A percentile compares a stretch with the other conserved stretches of the same genome.
Conservation (phyloP, 495 filamentous ascomycete species). For the Emericellopsis terricola region DNA sequence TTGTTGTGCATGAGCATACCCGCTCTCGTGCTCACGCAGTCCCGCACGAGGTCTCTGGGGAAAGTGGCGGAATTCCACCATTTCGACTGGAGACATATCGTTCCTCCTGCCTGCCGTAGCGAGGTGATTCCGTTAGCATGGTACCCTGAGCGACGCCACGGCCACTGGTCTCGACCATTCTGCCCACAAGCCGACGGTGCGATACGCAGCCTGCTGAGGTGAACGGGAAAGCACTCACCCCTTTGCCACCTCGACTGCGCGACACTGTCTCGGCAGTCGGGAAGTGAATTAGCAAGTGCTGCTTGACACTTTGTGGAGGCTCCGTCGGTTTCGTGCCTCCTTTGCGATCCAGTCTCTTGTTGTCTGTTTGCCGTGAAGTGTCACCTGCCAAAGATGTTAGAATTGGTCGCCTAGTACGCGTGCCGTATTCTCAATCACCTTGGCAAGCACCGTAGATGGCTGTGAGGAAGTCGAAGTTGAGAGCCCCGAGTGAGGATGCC, state of each 20-base stretch:
- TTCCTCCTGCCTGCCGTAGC: slow-evolving; percentile 39
- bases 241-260: slow-evolving; percentile 36
- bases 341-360: slow-evolving; percentile 20
- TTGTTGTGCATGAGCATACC: slow-evolving; percentile 85
- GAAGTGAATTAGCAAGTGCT: slow-evolving; percentile 60
- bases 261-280: slow-evolving; percentile 58
- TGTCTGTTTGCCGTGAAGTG: slow-evolving; percentile 39
- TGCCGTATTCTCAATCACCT: no score
- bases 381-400: slow-evolving; percentile 27
- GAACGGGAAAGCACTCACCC: slow-evolving; percentile 21
- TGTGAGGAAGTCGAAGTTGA: slow-evolving; percentile 49
- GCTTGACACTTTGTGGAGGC: slow-evolving; percentile 14
- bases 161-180: no score
- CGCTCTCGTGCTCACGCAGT: slow-evolving; percentile 47
- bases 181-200: no score
- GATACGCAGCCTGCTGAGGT: no score
- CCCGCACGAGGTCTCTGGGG: slow-evolving; percentile 48
- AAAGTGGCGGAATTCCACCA: slow-evolving; percentile 53
- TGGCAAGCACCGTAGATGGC: slow-evolving; percentile 59
- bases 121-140: neutral
- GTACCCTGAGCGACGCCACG: slow-evolving; percentile 1
- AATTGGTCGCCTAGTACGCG: neutral
- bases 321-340: slow-evolving; percentile 3
- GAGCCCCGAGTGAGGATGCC: slow-evolving; percentile 53
- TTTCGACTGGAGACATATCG: slow-evolving; percentile 53